phyloP scores from a whole-genome alignment of 1,284 basidiomycete species.

The Moesziomyces aphidis region DNA sequence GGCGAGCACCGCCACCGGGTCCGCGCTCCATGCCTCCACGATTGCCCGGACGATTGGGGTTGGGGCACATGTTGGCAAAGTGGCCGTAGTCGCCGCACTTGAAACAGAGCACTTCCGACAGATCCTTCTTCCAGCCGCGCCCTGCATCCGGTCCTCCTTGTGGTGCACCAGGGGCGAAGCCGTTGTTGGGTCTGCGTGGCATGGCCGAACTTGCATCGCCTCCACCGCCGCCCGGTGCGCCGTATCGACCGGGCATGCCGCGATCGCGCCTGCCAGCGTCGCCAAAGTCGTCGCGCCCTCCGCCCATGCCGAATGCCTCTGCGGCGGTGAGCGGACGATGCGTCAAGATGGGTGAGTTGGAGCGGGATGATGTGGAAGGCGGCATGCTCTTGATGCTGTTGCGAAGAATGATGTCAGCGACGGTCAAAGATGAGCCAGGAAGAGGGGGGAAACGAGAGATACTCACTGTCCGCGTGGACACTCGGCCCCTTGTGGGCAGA shows the following conservation, averaged over 20 bases:
- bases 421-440: no score
- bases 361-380: constrained; percentile 59
- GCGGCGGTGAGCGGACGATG: constrained; percentile 61
- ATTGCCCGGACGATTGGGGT: constrained; percentile 57
- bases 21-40: constrained; percentile 56
- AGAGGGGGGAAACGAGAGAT: neutral
- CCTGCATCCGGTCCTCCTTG: constrained; percentile 23
- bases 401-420: neutral
- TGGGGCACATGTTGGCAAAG: constrained; percentile 65
- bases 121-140: constrained; percentile 48
- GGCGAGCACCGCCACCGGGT: constrained; percentile 29
- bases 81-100: constrained; percentile 65
- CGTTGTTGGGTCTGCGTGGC: constrained; percentile 19
- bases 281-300: constrained; percentile 14
- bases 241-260: constrained; percentile 29
- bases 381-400: constrained; percentile 61
- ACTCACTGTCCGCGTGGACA: constrained; percentile 83
- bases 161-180: neutral
- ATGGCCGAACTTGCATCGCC: constrained; percentile 5
- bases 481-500: constrained; percentile 92
- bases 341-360: constrained; percentile 61
- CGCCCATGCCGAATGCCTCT: constrained; percentile 60
- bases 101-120: constrained; percentile 63
- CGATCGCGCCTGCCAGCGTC: constrained; percentile 26
- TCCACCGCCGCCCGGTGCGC: constrained; percentile 16